These are phyloP conservation scores for Gloeophyllum trabeum DNA, from an alignment of 768 basidiomycete genomes.

Conservation along the genomic window DNA sequence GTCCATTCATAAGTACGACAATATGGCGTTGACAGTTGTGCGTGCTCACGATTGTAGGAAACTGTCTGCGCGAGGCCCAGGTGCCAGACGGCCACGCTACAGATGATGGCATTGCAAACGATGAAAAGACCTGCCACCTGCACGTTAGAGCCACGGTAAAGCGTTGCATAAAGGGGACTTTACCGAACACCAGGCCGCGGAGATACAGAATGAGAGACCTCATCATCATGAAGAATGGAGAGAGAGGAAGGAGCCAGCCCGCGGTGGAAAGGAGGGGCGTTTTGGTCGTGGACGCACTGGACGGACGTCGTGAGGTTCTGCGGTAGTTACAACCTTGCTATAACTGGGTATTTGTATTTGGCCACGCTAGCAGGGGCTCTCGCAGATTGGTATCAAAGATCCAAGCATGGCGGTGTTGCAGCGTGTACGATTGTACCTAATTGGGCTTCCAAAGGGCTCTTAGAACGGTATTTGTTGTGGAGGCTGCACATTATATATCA, in stretches of 20 bases:
- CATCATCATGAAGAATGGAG: not conserved
- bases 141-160: not conserved
- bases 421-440: too few species aligned
- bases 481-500: too few species aligned
- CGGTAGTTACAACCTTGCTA: too few species aligned
- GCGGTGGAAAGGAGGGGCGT: too few species aligned
- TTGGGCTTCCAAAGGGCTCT: too few species aligned
- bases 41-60: slow-evolving; percentile 26
- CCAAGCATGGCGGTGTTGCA: too few species aligned
- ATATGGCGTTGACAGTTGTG: not conserved
- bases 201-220: not conserved
- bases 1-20: not conserved
- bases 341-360: too few species aligned
- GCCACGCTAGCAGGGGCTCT: too few species aligned
- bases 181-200: not conserved
- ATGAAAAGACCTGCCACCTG: slow-evolving; percentile 39
- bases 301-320: too few species aligned
- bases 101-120: slow-evolving; percentile 52
- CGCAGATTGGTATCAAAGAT: too few species aligned
- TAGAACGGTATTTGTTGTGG: too few species aligned
- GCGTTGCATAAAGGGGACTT: not conserved
- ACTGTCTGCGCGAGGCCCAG: slow-evolving; percentile 31
- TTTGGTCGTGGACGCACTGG: too few species aligned
- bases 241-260: not conserved
- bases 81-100: slow-evolving; percentile 64